phyloP scores from a whole-genome alignment of 805 yeast species.

The Diddensiella santjacobensis region DNA sequence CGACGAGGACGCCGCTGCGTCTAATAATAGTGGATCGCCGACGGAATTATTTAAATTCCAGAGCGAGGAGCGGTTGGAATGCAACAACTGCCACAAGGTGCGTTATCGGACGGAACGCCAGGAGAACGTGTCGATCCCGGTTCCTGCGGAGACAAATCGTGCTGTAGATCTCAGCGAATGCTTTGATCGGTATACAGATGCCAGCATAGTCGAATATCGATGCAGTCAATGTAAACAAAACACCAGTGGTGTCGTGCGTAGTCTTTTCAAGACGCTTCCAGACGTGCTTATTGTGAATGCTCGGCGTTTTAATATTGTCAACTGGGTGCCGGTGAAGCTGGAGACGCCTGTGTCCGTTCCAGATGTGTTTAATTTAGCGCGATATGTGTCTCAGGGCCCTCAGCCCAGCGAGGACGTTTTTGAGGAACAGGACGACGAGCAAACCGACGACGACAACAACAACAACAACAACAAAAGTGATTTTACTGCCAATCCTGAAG shows the following conservation, averaged over 20 bases:
- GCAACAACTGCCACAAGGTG: conserved; percentile 57
- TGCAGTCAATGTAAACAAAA: conserved; percentile 52
- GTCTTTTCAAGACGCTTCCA: conserved; percentile 63
- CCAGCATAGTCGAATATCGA: conserved; percentile 58
- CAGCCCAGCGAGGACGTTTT: conserved; percentile 40
- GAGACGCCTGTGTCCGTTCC: conserved; percentile 64
- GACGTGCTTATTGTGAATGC: conserved; percentile 66
- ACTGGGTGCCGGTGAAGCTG: conserved; percentile 86
- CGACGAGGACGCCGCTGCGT: conserved; percentile 33
- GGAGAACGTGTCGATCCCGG: conserved; percentile 62
- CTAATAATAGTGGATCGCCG: conserved; percentile 34
- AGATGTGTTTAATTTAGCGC: conserved; percentile 42
- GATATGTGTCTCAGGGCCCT: conserved; percentile 41
- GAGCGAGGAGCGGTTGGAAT: conserved; percentile 58
- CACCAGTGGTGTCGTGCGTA: conserved; percentile 32
- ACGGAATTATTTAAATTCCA: conserved; percentile 61
- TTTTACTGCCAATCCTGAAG: conserved; percentile 55
- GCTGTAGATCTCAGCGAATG: conserved; percentile 48
- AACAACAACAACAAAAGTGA: conserved; percentile 3
- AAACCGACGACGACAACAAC: conserved; percentile 12
- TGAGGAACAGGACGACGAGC: conserved; percentile 37
- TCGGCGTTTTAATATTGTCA: conserved; percentile 74
- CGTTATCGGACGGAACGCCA: conserved; percentile 51
- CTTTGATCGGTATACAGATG: conserved; percentile 42
- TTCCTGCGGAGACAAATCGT: conserved; percentile 38